Percentiles rank a stretch among this genome's conserved stretches.
These are phyloP conservation scores for Gossypium laxum DNA, from an alignment of 441 rosid genomes.

Conservation along the genomic window DNA sequence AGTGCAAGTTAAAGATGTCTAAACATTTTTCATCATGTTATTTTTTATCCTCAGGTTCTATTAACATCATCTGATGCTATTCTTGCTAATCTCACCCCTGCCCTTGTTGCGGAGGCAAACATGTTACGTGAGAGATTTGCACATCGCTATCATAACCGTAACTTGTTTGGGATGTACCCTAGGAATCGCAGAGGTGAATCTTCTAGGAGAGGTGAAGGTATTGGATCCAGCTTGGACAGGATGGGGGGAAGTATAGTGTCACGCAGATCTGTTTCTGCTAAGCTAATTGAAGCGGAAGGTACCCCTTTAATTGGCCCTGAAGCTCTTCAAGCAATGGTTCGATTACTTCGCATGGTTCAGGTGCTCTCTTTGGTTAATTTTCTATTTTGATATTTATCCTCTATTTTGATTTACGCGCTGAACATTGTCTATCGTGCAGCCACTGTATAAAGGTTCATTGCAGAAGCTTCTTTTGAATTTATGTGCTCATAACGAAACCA, in stretches of 20 bases:
- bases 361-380: constrained; percentile 24
- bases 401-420: constrained; percentile 8
- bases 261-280: constrained; percentile 55
- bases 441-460: constrained; percentile 78
- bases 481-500: constrained; percentile 84
- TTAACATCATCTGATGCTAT: constrained; percentile 93
- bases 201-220: constrained; percentile 77
- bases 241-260: constrained; percentile 47
- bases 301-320: constrained; percentile 76
- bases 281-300: constrained; percentile 85
- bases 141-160: constrained; percentile 74
- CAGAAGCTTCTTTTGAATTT: constrained; percentile 91
- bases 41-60: constrained; percentile 54
- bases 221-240: constrained; percentile 58
- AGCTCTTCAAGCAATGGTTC: constrained; percentile 77
- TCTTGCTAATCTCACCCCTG: constrained; percentile 96
- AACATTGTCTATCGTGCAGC: constrained; percentile 39
- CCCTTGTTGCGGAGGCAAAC: constrained; percentile 96
- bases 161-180: constrained; percentile 87
- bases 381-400: background rate
- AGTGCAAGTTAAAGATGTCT: background rate
- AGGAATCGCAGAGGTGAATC: constrained; percentile 92
- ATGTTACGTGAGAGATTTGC: constrained; percentile 98
- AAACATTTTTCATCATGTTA: background rate
- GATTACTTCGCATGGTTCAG: constrained; percentile 90